Evolutionary conservation across 306 rosid species (phyloP).

Genomic region (Cucurbita argyrosperma): DNA sequence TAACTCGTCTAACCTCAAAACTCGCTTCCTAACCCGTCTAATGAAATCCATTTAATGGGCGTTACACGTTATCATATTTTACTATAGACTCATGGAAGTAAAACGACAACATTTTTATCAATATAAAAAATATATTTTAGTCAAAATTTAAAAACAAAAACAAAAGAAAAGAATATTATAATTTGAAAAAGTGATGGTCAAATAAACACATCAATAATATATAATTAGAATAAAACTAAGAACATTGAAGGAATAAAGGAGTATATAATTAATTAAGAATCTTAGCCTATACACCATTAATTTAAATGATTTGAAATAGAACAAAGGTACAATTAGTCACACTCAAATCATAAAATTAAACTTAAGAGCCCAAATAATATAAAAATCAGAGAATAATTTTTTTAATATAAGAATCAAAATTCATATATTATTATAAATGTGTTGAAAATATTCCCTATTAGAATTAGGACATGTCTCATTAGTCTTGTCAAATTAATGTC

Average conservation of each 20-base stretch:
- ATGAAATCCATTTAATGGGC: too few relatives aligned
- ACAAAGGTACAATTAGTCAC: neutral
- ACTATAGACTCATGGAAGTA: too few relatives aligned
- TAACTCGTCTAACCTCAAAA: too few relatives aligned
- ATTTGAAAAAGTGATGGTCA: neutral
- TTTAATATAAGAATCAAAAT: neutral
- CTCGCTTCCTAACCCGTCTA: too few relatives aligned
- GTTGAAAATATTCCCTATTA: neutral
- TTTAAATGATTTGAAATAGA: neutral
- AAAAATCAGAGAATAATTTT: neutral
- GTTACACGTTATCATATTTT: too few relatives aligned
- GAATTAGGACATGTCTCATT: neutral
- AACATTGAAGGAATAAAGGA: neutral
- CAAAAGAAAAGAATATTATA: neutral
- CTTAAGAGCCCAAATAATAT: neutral
- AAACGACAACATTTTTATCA: too few relatives aligned
- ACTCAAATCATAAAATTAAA: neutral
- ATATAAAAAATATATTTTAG: too few relatives aligned
- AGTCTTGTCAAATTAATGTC: neutral
- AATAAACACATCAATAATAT: neutral
- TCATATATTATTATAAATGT: neutral
- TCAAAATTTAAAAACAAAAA: too few relatives aligned
- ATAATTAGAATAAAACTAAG: neutral
- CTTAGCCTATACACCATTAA: neutral
- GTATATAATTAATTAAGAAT: neutral